Evolutionary conservation across 345 rosid species (phyloP).

Genomic region (Erysimum cheiranthoides): DNA sequence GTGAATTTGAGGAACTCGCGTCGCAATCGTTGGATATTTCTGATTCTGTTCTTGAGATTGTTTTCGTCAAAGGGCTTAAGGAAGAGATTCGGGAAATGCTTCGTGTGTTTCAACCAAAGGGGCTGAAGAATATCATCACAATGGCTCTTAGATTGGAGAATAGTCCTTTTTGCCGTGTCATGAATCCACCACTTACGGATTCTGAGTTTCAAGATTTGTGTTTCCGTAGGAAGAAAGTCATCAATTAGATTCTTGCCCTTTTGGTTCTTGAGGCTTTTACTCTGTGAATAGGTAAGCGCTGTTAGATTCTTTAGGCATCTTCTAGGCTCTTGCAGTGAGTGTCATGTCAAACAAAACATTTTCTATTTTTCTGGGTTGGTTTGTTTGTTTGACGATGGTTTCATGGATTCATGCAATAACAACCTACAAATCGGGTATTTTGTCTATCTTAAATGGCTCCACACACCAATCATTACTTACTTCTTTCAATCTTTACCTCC

Average conservation of each 20-base stretch:
- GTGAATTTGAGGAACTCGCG: conserved; percentile 28
- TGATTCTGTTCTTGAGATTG: not conserved
- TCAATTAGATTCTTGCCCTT: not conserved
- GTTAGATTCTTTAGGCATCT: conserved; percentile 8
- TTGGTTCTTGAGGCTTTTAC: conserved; percentile 3
- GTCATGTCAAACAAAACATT: not conserved
- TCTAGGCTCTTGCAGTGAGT: conserved; percentile 21
- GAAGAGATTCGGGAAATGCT: conserved; percentile 11
- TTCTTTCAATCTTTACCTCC: not conserved
- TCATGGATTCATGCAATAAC: conserved; percentile 2
- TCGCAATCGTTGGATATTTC: not conserved
- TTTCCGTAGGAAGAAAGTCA: not conserved
- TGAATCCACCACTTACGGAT: not conserved
- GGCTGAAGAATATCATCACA: not conserved
- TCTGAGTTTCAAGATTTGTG: not conserved
- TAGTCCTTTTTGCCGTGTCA: not conserved
- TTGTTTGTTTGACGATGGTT: not conserved
- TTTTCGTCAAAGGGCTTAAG: conserved; percentile 33
- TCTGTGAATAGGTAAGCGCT: conserved; percentile 25
- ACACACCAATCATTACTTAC: not conserved
- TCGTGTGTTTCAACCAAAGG: conserved; percentile 20
- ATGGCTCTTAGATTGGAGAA: conserved; percentile 34
- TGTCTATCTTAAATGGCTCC: not conserved
- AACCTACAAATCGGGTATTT: not conserved
- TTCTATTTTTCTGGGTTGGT: not conserved